Conservation (phyloP, 441 rosid genomes). For the Rhodomyrtus psidioides region DNA sequence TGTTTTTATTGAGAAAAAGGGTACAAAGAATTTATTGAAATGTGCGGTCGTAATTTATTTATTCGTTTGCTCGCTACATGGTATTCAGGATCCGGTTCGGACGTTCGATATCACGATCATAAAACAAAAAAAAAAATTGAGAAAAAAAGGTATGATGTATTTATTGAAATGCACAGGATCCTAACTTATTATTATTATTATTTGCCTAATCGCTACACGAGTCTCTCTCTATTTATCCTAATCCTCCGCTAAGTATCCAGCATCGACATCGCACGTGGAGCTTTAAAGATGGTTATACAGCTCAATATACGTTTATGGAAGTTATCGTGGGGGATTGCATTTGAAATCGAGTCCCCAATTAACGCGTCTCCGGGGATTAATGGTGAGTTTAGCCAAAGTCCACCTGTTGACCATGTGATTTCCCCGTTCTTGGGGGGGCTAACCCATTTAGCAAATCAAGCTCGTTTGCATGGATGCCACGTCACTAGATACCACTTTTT, state of each 20-base stretch:
- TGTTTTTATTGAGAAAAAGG: neutral
- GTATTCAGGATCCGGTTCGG: too few relatives aligned
- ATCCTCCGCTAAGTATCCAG: neutral
- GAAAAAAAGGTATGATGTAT: too few relatives aligned
- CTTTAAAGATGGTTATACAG: neutral
- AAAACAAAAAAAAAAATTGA: too few relatives aligned
- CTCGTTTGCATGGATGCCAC: neutral
- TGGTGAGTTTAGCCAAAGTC: neutral
- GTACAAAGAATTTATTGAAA: fast-evolving
- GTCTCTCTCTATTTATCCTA: neutral
- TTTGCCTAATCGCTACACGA: neutral
- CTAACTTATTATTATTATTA: too few relatives aligned
- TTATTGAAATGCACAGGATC: too few relatives aligned
- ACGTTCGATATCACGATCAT: too few relatives aligned
- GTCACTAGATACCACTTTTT: neutral
- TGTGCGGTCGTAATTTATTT: fast-evolving
- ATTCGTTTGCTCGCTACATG: neutral
- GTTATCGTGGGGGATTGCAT: too few relatives aligned
- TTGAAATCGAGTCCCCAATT: neutral
- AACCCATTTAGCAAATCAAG: neutral
- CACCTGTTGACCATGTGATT: neutral
- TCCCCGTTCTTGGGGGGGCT: neutral
- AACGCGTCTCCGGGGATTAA: neutral
- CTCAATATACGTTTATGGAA: neutral
- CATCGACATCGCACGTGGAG: neutral